Percentiles rank a stretch among this genome's conserved stretches.
These are phyloP conservation scores for Podospora tetraspora DNA, from an alignment of 495 filamentous ascomycete species.

Conservation along the genomic window DNA sequence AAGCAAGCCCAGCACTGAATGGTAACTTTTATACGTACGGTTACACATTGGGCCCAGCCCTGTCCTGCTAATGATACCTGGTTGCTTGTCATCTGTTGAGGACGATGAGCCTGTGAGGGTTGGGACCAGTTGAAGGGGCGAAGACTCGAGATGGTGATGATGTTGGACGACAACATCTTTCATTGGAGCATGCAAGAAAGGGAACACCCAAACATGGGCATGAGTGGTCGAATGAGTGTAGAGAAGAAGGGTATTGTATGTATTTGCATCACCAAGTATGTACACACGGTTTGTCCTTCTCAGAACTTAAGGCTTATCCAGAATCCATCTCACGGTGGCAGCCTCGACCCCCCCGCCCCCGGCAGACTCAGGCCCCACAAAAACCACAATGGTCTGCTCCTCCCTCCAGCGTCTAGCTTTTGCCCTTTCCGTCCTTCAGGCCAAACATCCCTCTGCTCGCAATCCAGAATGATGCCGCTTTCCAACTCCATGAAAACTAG, in stretches of 20 bases:
- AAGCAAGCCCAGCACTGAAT: neutral
- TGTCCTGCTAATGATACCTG: neutral
- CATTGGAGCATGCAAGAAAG: too few species aligned
- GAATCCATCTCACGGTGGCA: neutral
- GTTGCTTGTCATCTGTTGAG: too few species aligned
- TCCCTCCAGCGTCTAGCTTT: neutral
- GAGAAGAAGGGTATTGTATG: neutral
- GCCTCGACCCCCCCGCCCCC: neutral
- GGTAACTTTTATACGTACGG: neutral
- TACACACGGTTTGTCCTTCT: neutral
- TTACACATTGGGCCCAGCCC: neutral
- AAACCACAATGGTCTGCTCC: neutral
- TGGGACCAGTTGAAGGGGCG: too few species aligned
- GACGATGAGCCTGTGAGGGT: neutral
- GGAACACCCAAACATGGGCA: too few species aligned
- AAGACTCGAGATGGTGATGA: neutral
- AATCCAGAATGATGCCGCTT: neutral
- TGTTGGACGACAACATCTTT: neutral
- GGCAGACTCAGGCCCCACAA: neutral
- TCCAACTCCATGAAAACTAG: neutral
- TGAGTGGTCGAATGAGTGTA: too few species aligned
- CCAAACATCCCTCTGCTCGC: neutral
- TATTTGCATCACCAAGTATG: neutral
- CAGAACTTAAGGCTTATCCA: too few species aligned
- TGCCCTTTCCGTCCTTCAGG: neutral